Evolutionary conservation across 805 yeast species (phyloP), one percentile per base, ranked within the genome.

Genomic region (Candida odintsovae): DNA sequence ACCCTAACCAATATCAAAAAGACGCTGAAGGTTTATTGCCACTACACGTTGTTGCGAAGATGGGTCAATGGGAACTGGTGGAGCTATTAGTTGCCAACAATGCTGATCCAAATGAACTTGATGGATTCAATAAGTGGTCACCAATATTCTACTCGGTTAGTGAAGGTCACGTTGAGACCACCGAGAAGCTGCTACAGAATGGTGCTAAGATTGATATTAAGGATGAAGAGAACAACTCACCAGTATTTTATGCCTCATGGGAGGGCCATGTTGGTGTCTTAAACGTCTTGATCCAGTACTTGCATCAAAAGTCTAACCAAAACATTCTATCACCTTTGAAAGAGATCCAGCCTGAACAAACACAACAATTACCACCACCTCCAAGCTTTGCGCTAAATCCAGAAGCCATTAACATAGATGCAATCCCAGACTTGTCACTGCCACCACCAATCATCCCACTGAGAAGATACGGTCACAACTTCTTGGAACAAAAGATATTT

Each of bases 371-470:
- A 11, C 44, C 45, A 15, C 47, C 53, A 40, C 56, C 65, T 41
- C 52, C 63, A 36, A 45, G 49, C 5, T 54, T 54, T 33, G 37
- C 50, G 12, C 43, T 60, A 21, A 52, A 46, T 5, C 58, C 64
- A 15, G 72, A 69, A 35, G 23, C 18, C 10, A 46, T 57, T 22
- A 77, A 73, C 44, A 69, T 78, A 8, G 95, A 89, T 53, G 75
- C 81, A 16, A 92, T 94, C 45, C 98, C 99, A 0, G 96, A 89
- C 57, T 75, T 94, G 42, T 80, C 90, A 20, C 72, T 94, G 48
- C 99, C 99, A 0, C 99, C 99, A 1, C 99, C 99, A 4, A 88
- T 94, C 45, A 80, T 94, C 43, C 99, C 99, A 0, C 69, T 94
- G 45, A 76, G 97, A 57, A 79, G 95, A 57, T 94, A 94, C 62